These are phyloP conservation scores for Staphylotrichum longicolle DNA, from an alignment of 495 filamentous ascomycete genomes.

Conservation along the genomic window DNA sequence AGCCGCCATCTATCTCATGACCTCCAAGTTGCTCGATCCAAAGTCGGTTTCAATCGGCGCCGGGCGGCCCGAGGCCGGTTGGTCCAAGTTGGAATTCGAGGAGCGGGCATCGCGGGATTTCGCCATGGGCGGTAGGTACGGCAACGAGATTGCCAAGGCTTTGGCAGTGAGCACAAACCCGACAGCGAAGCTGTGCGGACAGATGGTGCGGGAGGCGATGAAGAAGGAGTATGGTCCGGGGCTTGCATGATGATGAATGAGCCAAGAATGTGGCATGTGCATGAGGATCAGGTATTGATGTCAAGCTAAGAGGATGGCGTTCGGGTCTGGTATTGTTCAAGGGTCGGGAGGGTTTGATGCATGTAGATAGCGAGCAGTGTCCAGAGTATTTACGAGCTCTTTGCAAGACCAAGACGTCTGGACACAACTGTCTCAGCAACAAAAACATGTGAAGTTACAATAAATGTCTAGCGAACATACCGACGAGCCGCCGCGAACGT, in stretches of 20 bases:
- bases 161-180: conserved; percentile 81
- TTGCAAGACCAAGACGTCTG: conserved; percentile 32
- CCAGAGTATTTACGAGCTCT: conserved; percentile 19
- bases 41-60: conserved; percentile 30
- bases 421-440: background rate
- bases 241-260: conserved; percentile 30
- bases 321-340: conserved; percentile 4
- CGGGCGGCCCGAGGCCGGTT: conserved; percentile 40
- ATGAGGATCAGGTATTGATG: background rate
- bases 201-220: conserved; percentile 83
- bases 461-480: conserved; percentile 32
- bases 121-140: conserved; percentile 70
- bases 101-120: conserved; percentile 73
- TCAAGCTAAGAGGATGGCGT: conserved; percentile 12
- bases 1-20: conserved; percentile 65
- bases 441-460: background rate
- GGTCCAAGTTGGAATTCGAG: conserved; percentile 59
- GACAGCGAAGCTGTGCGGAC: conserved; percentile 83
- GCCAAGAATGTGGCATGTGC: background rate
- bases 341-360: background rate
- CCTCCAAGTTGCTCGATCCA: conserved; percentile 49
- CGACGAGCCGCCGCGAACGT: conserved; percentile 49
- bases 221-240: conserved; percentile 63
- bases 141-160: conserved; percentile 71
- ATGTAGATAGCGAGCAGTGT: conserved; percentile 4